phyloP scores from a whole-genome alignment of 768 basidiomycete genomes.

The Agaricus blazei region DNA sequence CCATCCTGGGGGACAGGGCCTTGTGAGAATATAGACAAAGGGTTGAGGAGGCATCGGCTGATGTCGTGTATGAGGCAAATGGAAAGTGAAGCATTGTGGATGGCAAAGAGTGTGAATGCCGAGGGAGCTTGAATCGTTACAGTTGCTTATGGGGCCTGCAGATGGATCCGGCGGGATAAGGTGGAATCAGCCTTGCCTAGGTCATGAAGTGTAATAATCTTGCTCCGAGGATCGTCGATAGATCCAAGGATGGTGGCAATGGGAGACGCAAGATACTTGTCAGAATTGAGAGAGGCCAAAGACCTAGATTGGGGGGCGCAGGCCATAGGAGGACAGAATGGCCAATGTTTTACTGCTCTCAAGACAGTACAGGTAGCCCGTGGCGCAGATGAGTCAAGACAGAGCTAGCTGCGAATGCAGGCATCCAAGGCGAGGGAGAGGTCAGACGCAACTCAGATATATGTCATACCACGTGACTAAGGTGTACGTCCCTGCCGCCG shows the following conservation, averaged over 20 bases:
- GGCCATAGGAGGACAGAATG: neutral
- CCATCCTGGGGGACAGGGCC: constrained; percentile 17
- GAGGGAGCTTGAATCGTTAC: constrained; percentile 11
- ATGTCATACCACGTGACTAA: neutral
- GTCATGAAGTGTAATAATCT: constrained; percentile 43
- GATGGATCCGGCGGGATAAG: constrained; percentile 40
- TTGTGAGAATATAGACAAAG: constrained; percentile 12
- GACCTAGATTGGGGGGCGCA: neutral
- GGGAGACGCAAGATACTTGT: constrained; percentile 33
- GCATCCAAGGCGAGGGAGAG: neutral
- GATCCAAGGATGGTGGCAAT: constrained; percentile 45
- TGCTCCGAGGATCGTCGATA: constrained; percentile 25
- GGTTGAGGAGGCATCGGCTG: constrained; percentile 32
- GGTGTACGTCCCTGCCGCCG: too few relatives aligned
- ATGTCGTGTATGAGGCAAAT: constrained; percentile 49
- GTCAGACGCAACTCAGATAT: neutral
- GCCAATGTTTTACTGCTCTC: neutral
- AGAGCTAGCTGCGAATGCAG: neutral
- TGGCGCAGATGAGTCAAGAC: neutral
- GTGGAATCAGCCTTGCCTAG: constrained; percentile 57
- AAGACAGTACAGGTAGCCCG: neutral
- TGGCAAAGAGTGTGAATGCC: constrained; percentile 24
- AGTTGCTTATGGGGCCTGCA: constrained; percentile 18
- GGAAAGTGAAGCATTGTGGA: constrained; percentile 18
- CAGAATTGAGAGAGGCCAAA: constrained; percentile 8